phyloP scores from a whole-genome alignment of 2,329 filamentous ascomycete species.

The Aaosphaeria arxii region DNA sequence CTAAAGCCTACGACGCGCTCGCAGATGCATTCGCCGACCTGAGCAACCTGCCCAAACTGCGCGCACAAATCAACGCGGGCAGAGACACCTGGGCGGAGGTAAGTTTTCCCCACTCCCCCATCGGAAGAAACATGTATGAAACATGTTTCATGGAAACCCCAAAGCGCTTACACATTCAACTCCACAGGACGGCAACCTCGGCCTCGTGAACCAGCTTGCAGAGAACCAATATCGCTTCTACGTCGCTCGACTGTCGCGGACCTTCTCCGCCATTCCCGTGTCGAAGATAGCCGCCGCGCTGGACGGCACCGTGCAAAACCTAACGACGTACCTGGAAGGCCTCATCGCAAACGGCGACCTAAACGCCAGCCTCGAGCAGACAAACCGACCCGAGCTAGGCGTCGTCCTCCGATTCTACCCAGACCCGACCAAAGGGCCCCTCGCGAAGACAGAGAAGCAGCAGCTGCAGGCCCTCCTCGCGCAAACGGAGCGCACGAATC shows the following conservation, averaged over 20 bases:
- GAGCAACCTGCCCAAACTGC: slow-evolving; percentile 52
- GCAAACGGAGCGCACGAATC: slow-evolving; percentile 50
- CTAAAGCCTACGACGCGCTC: slow-evolving; percentile 69
- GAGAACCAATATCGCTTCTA: slow-evolving; percentile 72
- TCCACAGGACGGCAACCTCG: slow-evolving; percentile 64
- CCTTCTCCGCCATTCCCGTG: slow-evolving; percentile 65
- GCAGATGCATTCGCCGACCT: slow-evolving; percentile 63
- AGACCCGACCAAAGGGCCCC: slow-evolving; percentile 33
- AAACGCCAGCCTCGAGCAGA: slow-evolving; percentile 50
- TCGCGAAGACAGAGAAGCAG: slow-evolving; percentile 39
- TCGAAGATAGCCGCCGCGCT: slow-evolving; percentile 52
- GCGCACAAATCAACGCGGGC: slow-evolving; percentile 61
- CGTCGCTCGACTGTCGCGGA: slow-evolving; percentile 67
- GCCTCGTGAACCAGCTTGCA: slow-evolving; percentile 68
- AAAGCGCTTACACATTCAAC: slow-evolving; percentile 13
- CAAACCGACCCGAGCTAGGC: slow-evolving; percentile 32
- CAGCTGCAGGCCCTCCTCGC: slow-evolving; percentile 44
- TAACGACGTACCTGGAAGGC: slow-evolving; percentile 52
- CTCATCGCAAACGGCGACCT: slow-evolving; percentile 53
- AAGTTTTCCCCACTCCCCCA: slow-evolving; percentile 13
- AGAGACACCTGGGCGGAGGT: slow-evolving; percentile 59
- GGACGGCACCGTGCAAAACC: slow-evolving; percentile 48
- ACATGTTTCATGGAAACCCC: slow-evolving; percentile 3
- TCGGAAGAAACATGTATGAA: slow-evolving; percentile 5
- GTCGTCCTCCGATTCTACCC: slow-evolving; percentile 55